phyloP scores from a whole-genome alignment of 1,284 basidiomycete species.

The Waitea zeae region DNA sequence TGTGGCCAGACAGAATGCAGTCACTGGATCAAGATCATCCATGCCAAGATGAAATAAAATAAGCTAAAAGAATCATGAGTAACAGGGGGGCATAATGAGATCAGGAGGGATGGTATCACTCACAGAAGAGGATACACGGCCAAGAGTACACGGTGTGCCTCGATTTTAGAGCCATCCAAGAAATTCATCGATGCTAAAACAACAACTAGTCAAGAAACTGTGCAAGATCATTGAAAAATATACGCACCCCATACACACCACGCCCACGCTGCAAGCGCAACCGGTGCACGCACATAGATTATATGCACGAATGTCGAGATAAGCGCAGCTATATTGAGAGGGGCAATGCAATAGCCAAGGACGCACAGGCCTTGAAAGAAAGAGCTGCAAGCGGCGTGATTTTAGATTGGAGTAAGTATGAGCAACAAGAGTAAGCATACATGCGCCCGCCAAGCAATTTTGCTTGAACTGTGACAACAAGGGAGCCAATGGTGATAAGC shows the following conservation, averaged over 20 bases:
- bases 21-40: conserved; percentile 89
- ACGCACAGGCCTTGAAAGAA: conserved; percentile 94
- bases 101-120: conserved; percentile 13
- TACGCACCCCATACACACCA: conserved; percentile 99
- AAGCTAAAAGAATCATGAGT: conserved; percentile 24
- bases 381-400: conserved; percentile 37
- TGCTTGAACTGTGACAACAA: conserved; percentile 84
- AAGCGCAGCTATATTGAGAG: conserved; percentile 76
- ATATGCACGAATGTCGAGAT: conserved; percentile 73
- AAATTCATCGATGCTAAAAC: conserved; percentile 94
- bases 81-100: background rate
- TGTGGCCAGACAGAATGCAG: too few relatives aligned
- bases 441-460: conserved; percentile 93
- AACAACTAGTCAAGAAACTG: conserved; percentile 30
- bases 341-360: conserved; percentile 83
- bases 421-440: conserved; percentile 23
- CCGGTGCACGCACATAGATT: conserved; percentile 73
- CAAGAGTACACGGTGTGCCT: conserved; percentile 71
- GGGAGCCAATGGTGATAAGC: conserved; percentile 76
- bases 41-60: conserved; percentile 76
- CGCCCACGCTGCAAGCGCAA: conserved; percentile 73
- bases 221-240: conserved; percentile 12
- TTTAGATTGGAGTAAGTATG: conserved; percentile 1
- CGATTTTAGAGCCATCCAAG: conserved; percentile 83
- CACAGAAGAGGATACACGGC: conserved; percentile 87